Percentiles rank a stretch among this genome's conserved stretches.
phyloP scores from a whole-genome alignment of 352 stramenopile species.

The Globisporangium alternatum region DNA sequence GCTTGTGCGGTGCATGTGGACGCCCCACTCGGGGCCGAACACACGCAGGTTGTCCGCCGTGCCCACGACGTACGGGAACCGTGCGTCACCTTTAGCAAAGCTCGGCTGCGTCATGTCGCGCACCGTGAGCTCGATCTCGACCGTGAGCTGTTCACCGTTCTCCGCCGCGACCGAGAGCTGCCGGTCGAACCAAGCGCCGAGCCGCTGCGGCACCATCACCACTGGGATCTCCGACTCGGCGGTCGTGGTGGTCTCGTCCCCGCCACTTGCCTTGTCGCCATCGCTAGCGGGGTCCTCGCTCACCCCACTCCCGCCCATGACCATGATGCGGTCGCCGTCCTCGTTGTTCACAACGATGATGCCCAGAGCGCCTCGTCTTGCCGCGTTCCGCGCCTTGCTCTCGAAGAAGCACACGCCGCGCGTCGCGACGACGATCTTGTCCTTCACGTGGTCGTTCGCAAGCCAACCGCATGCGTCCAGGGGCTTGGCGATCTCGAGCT shows the following conservation, averaged over 20 bases:
- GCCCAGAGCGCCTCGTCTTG: constrained; percentile 37
- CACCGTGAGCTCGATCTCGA: constrained; percentile 40
- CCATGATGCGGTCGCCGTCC: constrained; percentile 62
- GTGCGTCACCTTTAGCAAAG: constrained; percentile 12
- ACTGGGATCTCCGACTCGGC: constrained; percentile 34
- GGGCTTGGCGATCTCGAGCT: constrained; percentile 52
- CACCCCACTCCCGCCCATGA: constrained; percentile 58
- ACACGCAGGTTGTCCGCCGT: constrained; percentile 37
- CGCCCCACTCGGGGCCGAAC: constrained; percentile 55
- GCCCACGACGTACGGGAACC: constrained; percentile 48
- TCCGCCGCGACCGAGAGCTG: constrained; percentile 7
- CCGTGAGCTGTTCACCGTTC: constrained; percentile 18
- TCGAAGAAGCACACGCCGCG: constrained; percentile 74
- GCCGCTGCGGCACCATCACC: constrained; percentile 62
- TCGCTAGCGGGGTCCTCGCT: constrained; percentile 15
- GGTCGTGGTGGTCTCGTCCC: neutral
- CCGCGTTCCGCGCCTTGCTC: constrained; percentile 60
- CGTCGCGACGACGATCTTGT: constrained; percentile 48
- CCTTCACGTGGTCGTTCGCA: constrained; percentile 32
- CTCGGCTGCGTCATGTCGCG: constrained; percentile 22
- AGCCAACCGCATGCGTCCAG: constrained; percentile 50
- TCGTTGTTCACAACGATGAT: constrained; percentile 71
- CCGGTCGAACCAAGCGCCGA: constrained; percentile 53
- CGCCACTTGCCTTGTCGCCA: neutral
- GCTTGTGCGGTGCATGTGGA: constrained; percentile 34